phyloP scores from a whole-genome alignment of 257 asterid species.

The Penstemon eatonii region DNA sequence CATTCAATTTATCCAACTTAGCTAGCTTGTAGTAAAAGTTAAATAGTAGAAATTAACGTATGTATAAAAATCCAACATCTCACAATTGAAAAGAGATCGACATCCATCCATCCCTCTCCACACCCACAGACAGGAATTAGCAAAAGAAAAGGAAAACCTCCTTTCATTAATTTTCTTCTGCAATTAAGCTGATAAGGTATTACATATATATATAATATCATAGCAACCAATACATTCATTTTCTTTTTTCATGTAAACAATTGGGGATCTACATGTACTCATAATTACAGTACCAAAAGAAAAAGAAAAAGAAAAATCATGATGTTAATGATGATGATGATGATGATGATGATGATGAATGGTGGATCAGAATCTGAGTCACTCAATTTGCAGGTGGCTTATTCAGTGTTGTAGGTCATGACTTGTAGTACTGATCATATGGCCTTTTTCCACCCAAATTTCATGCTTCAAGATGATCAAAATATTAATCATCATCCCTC shows the following conservation, averaged over 20 bases:
- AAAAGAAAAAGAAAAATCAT: not conserved
- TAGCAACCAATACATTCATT: slow-evolving; percentile 40
- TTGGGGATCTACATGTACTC: not conserved
- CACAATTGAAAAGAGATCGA: slow-evolving; percentile 31
- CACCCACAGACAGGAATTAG: slow-evolving; percentile 28
- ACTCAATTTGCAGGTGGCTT: slow-evolving; percentile 25
- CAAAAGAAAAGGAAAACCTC: slow-evolving; percentile 26
- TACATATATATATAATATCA: slow-evolving; percentile 42
- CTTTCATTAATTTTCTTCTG: slow-evolving; percentile 10
- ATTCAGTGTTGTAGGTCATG: slow-evolving; percentile 39
- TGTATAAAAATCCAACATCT: slow-evolving; percentile 40
- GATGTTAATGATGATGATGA: slow-evolving; percentile 29
- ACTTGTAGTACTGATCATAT: slow-evolving; percentile 42
- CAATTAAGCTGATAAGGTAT: slow-evolving; percentile 49
- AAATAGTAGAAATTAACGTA: slow-evolving; percentile 23
- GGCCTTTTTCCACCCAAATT: slow-evolving; percentile 82
- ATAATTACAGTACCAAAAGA: no score
- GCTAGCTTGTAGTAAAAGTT: slow-evolving; percentile 38
- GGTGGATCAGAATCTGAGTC: slow-evolving; percentile 32
- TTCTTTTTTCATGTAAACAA: slow-evolving; percentile 23
- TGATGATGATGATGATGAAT: slow-evolving; percentile 27
- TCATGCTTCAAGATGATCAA: slow-evolving; percentile 64
- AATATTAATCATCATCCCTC: slow-evolving; percentile 31
- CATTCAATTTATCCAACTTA: slow-evolving; percentile 3
- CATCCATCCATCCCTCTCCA: slow-evolving; percentile 21